Base-by-base conservation (phyloP, 2,329 filamentous ascomycete species). In the Xylariaceae sp. region DNA sequence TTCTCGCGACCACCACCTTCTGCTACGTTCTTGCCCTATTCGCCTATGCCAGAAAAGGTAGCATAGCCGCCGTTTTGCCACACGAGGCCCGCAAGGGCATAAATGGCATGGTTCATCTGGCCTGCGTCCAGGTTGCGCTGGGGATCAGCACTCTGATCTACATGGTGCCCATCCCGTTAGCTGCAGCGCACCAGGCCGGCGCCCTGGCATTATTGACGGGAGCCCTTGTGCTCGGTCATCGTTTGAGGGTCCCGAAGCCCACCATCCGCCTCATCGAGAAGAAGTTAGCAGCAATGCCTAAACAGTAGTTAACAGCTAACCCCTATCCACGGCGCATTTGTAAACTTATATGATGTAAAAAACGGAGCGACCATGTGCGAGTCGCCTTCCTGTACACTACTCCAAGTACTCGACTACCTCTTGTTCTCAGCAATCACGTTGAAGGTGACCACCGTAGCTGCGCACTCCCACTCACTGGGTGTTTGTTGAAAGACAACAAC, bases 141-240 rank as follows among this genome's bases (percentile, higher is more conserved):
- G 94, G 94, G 21, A 96, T 99, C 70, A 84, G 80, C 59, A 99
- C 94, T 0, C 78, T 99, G 56, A 86, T 96, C 65, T 97, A 96
- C 74, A 86, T 99, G 70, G 92, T 99, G 0, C 94, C 95, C 4
- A 87, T 87, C 2, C 86, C 87, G 58, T 76, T 99, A 9, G 94
- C 92, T 0, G 91, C 92, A 2, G 85, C 89, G 7, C 94, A 99
- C 71, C 94, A 99, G 73, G 94, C 94, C 1, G 92, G 94, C 37
- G 89, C 86, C 55, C 74, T 99, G 61, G 89, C 89, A 2, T 76
- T 99, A 18, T 74, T 99, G 56, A 95, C 89, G 0, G 90, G 89
- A 42, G 86, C 86, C 0, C 75, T 96, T 19, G 80, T 96, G 1
- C 75, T 96, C 36, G 89, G 88, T 10, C 90, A 86, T 63, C 80